A percentile compares a stretch with the other conserved stretches of the same genome.
These are phyloP conservation scores for Lachnellula occidentalis DNA, from an alignment of 2,329 filamentous ascomycete genomes.

Conservation along the genomic window DNA sequence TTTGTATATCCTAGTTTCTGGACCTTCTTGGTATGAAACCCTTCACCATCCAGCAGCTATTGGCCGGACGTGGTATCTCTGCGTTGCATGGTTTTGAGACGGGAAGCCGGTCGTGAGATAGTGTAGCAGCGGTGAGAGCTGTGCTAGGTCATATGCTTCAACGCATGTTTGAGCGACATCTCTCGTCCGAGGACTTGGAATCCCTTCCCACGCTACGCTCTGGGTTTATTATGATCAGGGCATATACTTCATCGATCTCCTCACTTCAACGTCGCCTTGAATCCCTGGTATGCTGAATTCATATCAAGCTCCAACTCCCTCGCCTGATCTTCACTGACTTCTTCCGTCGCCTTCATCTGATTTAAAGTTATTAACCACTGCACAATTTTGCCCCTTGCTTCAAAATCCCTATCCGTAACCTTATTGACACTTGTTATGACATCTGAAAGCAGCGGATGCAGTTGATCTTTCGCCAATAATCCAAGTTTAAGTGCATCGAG, in stretches of 20 bases:
- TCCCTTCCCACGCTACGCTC: background rate
- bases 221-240: background rate
- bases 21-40: slow-evolving; percentile 76
- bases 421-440: slow-evolving; percentile 97
- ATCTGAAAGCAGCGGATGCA: slow-evolving; percentile 92
- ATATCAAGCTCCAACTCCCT: slow-evolving; percentile 90
- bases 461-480: slow-evolving; percentile 86
- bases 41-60: background rate
- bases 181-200: too few relatives aligned
- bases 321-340: slow-evolving; percentile 79
- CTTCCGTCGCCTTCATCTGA: slow-evolving; percentile 94
- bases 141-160: too few relatives aligned
- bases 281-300: slow-evolving; percentile 88
- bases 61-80: background rate
- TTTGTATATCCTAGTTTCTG: slow-evolving; percentile 98
- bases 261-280: slow-evolving; percentile 52
- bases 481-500: slow-evolving; percentile 91
- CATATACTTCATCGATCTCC: too few relatives aligned
- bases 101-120: background rate
- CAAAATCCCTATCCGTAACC: slow-evolving; percentile 91
- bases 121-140: too few relatives aligned
- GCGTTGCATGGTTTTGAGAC: background rate
- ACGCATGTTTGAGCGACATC: too few relatives aligned
- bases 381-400: slow-evolving; percentile 93
- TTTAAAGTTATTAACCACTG: slow-evolving; percentile 97